phyloP scores from a whole-genome alignment of 208 protist species.

The Phytomonas sp. region DNA sequence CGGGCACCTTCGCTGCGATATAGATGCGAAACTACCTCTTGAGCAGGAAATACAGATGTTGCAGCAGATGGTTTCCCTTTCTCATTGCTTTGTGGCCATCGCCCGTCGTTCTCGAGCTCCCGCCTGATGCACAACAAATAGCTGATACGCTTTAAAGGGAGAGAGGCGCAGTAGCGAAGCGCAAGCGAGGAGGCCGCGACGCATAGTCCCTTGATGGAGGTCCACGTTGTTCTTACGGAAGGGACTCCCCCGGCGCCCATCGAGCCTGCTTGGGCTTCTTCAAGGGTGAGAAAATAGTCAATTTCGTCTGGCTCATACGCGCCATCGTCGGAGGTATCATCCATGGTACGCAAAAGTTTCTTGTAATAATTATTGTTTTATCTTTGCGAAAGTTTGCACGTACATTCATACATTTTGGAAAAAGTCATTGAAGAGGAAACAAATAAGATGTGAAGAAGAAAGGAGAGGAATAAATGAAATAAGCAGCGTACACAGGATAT shows the following conservation, averaged over 20 bases:
- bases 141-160: background rate
- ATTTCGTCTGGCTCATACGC: constrained; percentile 4
- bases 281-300: constrained; percentile 7
- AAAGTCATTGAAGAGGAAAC: background rate
- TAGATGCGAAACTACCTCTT: background rate
- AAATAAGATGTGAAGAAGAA: background rate
- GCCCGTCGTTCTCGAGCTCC: background rate
- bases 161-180: background rate
- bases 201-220: background rate
- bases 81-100: background rate
- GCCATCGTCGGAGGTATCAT: background rate
- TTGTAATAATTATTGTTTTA: background rate
- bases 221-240: constrained; percentile 3
- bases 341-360: background rate
- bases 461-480: background rate
- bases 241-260: background rate
- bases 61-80: background rate
- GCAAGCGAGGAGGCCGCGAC: background rate
- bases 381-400: background rate
- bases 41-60: background rate
- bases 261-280: background rate
- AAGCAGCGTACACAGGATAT: background rate
- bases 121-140: background rate
- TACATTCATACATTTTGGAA: background rate
- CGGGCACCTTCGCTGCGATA: background rate